phyloP scores from a whole-genome alignment of 1,284 basidiomycete species.

The Naganishia liquefaciens region DNA sequence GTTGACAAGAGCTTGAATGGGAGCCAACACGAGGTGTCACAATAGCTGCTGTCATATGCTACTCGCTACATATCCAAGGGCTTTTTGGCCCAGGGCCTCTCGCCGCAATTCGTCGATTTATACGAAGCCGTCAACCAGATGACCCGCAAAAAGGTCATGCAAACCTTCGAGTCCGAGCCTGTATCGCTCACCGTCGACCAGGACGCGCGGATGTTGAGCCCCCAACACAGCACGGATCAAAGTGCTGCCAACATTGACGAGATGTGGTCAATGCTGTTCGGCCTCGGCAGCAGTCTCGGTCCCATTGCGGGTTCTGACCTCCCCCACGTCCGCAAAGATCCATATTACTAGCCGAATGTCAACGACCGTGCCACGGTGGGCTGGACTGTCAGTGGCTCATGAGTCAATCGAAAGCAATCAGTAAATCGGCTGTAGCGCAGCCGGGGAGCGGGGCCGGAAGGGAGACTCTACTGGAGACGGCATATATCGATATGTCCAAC shows the following conservation, averaged over 20 bases:
- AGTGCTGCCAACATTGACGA: slow-evolving; percentile 8
- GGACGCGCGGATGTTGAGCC: neutral
- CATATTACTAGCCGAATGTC: neutral
- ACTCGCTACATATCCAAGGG: slow-evolving; percentile 7
- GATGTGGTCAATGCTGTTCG: slow-evolving; percentile 12
- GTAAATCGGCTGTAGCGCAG: no score
- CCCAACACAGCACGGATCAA: neutral
- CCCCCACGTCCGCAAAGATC: neutral
- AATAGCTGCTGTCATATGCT: slow-evolving; percentile 7
- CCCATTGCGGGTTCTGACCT: neutral
- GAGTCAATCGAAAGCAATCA: no score
- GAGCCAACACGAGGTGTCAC: neutral
- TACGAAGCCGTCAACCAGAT: slow-evolving; percentile 13
- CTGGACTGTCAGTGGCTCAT: no score
- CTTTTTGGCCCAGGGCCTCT: slow-evolving; percentile 11
- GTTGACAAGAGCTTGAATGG: neutral
- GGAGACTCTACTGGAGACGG: no score
- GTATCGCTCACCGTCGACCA: neutral
- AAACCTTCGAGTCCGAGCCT: slow-evolving; percentile 9
- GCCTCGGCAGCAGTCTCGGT: slow-evolving; percentile 1
- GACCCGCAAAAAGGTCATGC: slow-evolving; percentile 20
- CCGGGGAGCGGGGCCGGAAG: no score
- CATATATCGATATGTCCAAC: no score
- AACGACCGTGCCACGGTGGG: no score
- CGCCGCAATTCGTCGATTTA: slow-evolving; percentile 1